Evolutionary conservation across 2,329 filamentous ascomycete genomes (phyloP), one percentile per base, ranked within the genome.

Genomic region (Aspergillus eucalypticola): DNA sequence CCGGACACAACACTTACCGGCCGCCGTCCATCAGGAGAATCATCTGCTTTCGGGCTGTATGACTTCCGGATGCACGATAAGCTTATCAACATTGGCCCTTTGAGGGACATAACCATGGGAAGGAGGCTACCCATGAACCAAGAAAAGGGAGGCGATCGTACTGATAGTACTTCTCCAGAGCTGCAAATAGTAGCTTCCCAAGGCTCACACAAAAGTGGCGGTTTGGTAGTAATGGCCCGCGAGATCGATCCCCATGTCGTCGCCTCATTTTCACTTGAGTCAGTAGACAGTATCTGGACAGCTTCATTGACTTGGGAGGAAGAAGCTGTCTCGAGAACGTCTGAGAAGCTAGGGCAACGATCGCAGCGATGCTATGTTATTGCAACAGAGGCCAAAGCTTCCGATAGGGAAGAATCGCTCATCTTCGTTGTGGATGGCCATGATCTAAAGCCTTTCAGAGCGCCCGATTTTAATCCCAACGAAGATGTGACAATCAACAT

Each of bases 391-490:
- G 73, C 74, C 2, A 82, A 86, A 8, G 84, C 86, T 51, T 76
- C 86, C 19, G 89, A 87, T 1, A 88, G 86, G 59, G 91, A 94
- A 74, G 88, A 87, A 46, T 94, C 91, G 0, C 87, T 91, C 58
- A 88, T 96, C 2, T 93, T 93, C 69, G 84, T 86, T 42, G 81
- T 94, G 41, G 90, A 88, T n/a, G 86, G 85, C 1, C 86, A 87
- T 29, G 87, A 87, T 3, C 87, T 96, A 60, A 88, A 92, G 72
- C 86, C 90, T 41, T 83, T 94, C 7, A 86, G 86, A 38, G 91
- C 89, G 41, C 92, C 92, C 0, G 95, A 99, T 70, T 97, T 98
- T 72, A 96, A 99, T 63, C 88, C 90, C 3, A 91, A 91, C 49
- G 91, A 93, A 63, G 95, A 93, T 25, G 86, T 89, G 32, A 97